A percentile compares a stretch with the other conserved stretches of the same genome.
These are phyloP conservation scores for Flaveria robusta DNA, from an alignment of 129 eudicot genomes.

Conservation along the genomic window DNA sequence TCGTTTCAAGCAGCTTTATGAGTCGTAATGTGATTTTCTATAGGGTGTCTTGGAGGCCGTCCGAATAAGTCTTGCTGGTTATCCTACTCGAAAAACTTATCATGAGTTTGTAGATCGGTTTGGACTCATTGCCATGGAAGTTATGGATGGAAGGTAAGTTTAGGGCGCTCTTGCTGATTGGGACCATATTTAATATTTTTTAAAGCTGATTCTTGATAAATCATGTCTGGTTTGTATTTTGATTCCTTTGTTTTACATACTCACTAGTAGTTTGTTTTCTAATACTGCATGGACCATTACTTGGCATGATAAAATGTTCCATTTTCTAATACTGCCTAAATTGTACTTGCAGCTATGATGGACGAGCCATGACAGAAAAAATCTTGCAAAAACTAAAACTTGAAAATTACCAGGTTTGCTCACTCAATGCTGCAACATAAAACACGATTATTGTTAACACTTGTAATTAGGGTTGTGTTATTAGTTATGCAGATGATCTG, in stretches of 20 bases:
- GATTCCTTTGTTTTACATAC: background rate
- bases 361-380: slow-evolving; percentile 70
- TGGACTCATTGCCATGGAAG: slow-evolving; percentile 79
- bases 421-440: slow-evolving; percentile 11
- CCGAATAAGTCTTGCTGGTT: slow-evolving; percentile 94
- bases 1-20: slow-evolving; percentile 15
- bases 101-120: slow-evolving; percentile 90
- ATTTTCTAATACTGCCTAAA: background rate
- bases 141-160: slow-evolving; percentile 72
- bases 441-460: background rate
- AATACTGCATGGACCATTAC: background rate
- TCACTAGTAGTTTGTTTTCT: background rate
- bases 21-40: slow-evolving; percentile 30
- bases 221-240: background rate
- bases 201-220: slow-evolving; percentile 2
- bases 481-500: slow-evolving; percentile 16
- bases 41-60: slow-evolving; percentile 99
- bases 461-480: slow-evolving; percentile 5
- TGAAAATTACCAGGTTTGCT: slow-evolving; percentile 83
- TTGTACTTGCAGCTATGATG: slow-evolving; percentile 65
- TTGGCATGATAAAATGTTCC: background rate
- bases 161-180: slow-evolving; percentile 3
- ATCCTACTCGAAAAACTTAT: slow-evolving; percentile 92
- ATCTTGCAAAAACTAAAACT: slow-evolving; percentile 76
- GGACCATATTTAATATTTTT: background rate